Base-by-base conservation (phyloP, 768 basidiomycete genomes). In the Phanerodontia chrysosporium region DNA sequence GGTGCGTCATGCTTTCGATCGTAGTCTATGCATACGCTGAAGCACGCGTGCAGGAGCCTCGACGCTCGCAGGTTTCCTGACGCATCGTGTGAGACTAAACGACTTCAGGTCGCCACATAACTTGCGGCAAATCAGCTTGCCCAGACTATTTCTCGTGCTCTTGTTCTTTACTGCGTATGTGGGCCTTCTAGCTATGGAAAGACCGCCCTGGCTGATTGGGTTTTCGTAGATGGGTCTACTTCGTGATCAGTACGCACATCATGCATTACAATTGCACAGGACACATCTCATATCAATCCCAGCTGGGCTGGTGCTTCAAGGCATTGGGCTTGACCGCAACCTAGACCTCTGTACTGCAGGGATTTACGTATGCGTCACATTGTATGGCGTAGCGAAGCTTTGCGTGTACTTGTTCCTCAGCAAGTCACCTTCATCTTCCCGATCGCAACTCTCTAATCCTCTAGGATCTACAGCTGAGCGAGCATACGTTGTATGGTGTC, bases 391-490 rank as follows among this genome's bases (percentile, higher is more conserved):
- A 12, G 74, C 77, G 6, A 79, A 81, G 60, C 55, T 81, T 8
- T 72, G 81, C 44, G 76, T 81, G 6, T 83, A 82, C 61, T 67
- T 73, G 5, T 82, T 81, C 62, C 72, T 81, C 27, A 72, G 74
- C 70, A 52, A 51, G 64, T 29, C 12, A 56, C n/a, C 51, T 52
- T 1, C 1, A 7, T 55, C 35, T 35, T 45, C 54, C 30, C 45
- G 27, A 42, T 29, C 27, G 4, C 24, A 51, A 57, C 45, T n/a
- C 52, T 36, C 18, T 36, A 49, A 51, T 27, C 36, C 6, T 16
- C 39, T 35, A 48, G 62, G 46, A 55, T 51, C 3, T 42, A 9
- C 58, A 80, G 78, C 76, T 22, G 79, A 80, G 63, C 76, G 76
- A 45, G 76, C 80, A 22, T 74, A 79, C 59, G 72, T 80, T 48